Conservation (phyloP, 495 filamentous ascomycete species). For the Penicillium coprophilum region DNA sequence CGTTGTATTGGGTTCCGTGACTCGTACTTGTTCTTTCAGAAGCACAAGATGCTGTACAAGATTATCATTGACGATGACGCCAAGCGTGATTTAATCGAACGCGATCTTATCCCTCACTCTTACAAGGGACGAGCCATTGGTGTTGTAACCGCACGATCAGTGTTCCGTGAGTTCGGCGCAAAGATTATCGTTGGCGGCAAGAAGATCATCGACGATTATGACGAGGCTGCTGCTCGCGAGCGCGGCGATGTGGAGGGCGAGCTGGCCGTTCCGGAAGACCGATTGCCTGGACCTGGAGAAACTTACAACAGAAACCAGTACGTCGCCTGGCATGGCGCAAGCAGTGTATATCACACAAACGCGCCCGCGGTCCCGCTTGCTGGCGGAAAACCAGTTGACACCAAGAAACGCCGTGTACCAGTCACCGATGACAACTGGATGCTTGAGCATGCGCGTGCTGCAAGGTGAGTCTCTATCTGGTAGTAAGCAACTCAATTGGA, state of each 20-base stretch:
- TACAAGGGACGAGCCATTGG: slow-evolving; percentile 98
- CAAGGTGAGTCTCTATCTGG: slow-evolving; percentile 60
- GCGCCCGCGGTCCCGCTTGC: slow-evolving; percentile 73
- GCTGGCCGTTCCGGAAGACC: slow-evolving; percentile 81
- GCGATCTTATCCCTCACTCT: slow-evolving; percentile 90
- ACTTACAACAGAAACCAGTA: slow-evolving; percentile 93
- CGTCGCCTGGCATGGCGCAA: slow-evolving; percentile 97
- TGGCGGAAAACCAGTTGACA: slow-evolving; percentile 66
- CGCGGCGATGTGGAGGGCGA: slow-evolving; percentile 87
- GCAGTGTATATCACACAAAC: slow-evolving; percentile 86
- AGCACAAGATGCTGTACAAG: slow-evolving; percentile 91
- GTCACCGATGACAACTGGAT: slow-evolving; percentile 99
- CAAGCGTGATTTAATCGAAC: slow-evolving; percentile 90
- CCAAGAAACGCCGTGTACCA: slow-evolving; percentile 78
- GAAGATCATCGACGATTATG: slow-evolving; percentile 86
- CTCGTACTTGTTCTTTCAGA: slow-evolving; percentile 97
- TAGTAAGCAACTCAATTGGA: slow-evolving; percentile 4
- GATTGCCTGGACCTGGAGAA: slow-evolving; percentile 66
- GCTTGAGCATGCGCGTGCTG: slow-evolving; percentile 86
- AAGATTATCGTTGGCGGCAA: slow-evolving; percentile 89
- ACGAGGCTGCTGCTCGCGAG: slow-evolving; percentile 70
- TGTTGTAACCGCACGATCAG: slow-evolving; percentile 92
- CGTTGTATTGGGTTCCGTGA: slow-evolving; percentile 96
- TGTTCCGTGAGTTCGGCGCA: slow-evolving; percentile 95
- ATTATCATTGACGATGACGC: slow-evolving; percentile 92